Percentiles rank a stretch among this genome's conserved stretches.
phyloP scores from a whole-genome alignment of 108 stramenopile species.

The Cyclostephanos invisitatus region DNA sequence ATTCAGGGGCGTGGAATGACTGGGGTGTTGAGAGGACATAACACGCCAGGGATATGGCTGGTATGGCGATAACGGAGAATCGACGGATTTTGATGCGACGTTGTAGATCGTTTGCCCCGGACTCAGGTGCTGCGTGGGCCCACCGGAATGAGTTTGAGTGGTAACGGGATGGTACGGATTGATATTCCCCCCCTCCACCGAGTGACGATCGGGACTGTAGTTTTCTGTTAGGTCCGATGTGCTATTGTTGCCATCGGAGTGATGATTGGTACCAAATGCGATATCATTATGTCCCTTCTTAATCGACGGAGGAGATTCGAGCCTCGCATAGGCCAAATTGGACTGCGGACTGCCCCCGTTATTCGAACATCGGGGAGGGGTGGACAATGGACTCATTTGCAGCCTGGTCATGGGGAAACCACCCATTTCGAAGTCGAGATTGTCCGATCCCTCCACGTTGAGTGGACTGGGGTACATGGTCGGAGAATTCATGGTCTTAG shows the following conservation, averaged over 20 bases:
- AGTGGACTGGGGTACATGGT: constrained; percentile 6
- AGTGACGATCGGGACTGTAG: not conserved
- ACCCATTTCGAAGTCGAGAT: not conserved
- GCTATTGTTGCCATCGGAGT: not conserved
- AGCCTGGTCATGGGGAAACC: not conserved
- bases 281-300: not conserved
- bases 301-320: not conserved
- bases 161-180: not conserved
- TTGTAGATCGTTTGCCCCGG: constrained; percentile 45
- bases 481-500: constrained; percentile 3
- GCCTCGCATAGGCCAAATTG: not conserved
- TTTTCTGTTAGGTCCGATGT: not conserved
- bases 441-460: not conserved
- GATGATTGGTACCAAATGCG: not conserved
- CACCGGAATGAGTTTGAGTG: constrained; percentile 2
- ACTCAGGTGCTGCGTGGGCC: constrained; percentile 33
- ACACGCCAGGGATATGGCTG: constrained; percentile 19
- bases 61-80: constrained; percentile 9
- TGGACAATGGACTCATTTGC: constrained; percentile 3
- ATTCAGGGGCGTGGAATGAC: constrained; percentile 21
- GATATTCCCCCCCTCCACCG: not conserved
- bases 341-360: not conserved
- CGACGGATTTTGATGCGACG: constrained; percentile 14
- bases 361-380: not conserved
- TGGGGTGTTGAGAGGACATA: not conserved